Percentiles rank a stretch among this genome's conserved stretches.
Conservation (phyloP, 441 rosid species). For the Arabidopsis hybrid region DNA sequence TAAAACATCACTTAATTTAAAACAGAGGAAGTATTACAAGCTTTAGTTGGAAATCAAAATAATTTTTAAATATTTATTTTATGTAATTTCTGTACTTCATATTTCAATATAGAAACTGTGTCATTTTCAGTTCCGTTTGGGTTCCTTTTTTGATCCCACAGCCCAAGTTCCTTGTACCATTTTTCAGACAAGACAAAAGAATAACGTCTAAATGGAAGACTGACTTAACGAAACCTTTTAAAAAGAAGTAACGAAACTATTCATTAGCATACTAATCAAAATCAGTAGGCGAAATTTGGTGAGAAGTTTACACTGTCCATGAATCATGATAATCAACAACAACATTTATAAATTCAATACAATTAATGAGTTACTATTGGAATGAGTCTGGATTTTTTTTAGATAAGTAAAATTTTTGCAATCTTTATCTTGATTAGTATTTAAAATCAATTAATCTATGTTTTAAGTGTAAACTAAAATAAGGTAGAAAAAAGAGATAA, state of each 20-base stretch:
- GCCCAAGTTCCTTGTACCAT: conserved; percentile 17
- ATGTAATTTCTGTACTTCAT: neutral
- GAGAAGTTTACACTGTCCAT: neutral
- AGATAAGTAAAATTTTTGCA: neutral
- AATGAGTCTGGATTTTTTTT: neutral
- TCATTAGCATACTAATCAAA: neutral
- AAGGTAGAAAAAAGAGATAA: neutral
- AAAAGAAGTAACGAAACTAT: conserved; percentile 1
- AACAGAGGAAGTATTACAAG: no score
- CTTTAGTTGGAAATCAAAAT: no score
- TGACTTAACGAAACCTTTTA: conserved; percentile 4
- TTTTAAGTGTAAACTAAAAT: neutral
- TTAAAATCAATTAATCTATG: neutral
- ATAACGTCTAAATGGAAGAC: conserved; percentile 13
- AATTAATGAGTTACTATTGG: neutral
- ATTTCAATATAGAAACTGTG: neutral
- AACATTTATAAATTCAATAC: neutral
- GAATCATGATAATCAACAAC: neutral
- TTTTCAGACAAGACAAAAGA: conserved; percentile 15
- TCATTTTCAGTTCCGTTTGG: neutral
- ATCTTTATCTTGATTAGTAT: neutral
- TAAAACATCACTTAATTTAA: no score
- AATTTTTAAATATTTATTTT: neutral
- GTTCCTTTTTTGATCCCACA: conserved; percentile 5
- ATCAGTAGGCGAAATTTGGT: neutral